Evolutionary conservation across 192 early-diverging fungal species (phyloP), one percentile per base, ranked within the genome.

Genomic region (Coemansia sp.): DNA sequence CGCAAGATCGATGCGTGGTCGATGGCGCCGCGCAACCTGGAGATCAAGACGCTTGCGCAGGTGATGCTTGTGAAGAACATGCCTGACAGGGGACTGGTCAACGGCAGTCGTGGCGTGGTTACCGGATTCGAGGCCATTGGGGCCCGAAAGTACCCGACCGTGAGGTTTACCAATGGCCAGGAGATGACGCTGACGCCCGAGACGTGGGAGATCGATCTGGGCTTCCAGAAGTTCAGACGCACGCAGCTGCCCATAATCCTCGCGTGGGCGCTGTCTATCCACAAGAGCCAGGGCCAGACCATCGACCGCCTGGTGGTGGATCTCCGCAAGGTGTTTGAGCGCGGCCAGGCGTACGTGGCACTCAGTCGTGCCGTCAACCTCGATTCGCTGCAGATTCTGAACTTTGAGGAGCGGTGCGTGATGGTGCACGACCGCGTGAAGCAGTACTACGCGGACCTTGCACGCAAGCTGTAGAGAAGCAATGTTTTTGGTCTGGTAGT

Each of bases 251-350:
- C 93, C 6, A 58, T 95, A n/a, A 84, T 90, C 21, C 72, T 93
- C 32, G 92, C 93, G 6, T 95, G 93, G 93, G 92, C 92, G 4
- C 74, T 94, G 65, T 92, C 90, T 40, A 93, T 95, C 55, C 93
- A 95, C 68, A 95, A 95, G 72, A 88, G 87, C 66, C 93, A 95
- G 69, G 93, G 93, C 2, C 93, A 94, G 78, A 93, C 93, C 7
- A 82, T 95, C 15, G 90, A 92, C 37, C 82, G 88, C 22, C 85
- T 92, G 18, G 67, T 83, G 36, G 91, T 95, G 41, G 90, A 95
- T 73, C 74, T 95, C 40, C 83, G 86, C 16, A 83, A 82, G 48
- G 86, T 90, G 4, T 95, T 95, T 88, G 92, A 93, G 63, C 88
- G 88, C 63, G 93, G 93, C 4, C 90, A 92, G 73, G 92, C 92